phyloP scores from a whole-genome alignment of 2,329 filamentous ascomycete genomes.

The Penicillium sp. region DNA sequence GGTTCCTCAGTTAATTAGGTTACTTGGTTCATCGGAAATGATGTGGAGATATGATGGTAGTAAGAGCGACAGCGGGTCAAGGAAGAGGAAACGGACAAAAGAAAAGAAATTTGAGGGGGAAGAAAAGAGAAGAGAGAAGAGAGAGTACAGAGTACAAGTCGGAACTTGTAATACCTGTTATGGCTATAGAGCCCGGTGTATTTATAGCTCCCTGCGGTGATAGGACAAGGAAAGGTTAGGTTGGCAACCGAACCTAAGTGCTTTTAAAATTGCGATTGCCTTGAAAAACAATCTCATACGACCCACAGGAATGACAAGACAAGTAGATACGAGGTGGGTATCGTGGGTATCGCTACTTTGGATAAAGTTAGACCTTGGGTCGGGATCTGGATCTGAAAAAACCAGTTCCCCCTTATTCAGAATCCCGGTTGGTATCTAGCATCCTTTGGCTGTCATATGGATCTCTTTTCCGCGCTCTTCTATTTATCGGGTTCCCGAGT shows the following conservation, averaged over 20 bases:
- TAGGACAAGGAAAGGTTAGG: constrained; percentile 8
- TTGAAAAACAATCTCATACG: constrained; percentile 3
- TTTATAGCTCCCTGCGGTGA: constrained; percentile 9
- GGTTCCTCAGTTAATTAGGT: neutral
- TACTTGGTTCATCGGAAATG: neutral
- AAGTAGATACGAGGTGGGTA: no score
- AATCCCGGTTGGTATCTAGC: no score
- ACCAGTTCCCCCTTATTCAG: constrained; percentile 8
- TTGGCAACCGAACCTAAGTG: constrained; percentile 12
- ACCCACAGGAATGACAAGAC: no score
- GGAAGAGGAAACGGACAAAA: no score
- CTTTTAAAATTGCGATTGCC: constrained; percentile 17
- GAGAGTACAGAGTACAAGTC: constrained; percentile 2
- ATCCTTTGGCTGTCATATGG: neutral
- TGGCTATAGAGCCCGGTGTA: constrained; percentile 1
- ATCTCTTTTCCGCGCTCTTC: neutral
- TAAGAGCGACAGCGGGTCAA: neutral
- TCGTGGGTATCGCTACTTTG: no score
- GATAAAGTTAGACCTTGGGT: constrained; percentile 12
- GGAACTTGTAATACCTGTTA: constrained; percentile 12
- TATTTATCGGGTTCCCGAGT: neutral
- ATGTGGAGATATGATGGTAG: no score
- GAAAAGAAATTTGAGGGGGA: no score
- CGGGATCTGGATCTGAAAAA: constrained; percentile 18
- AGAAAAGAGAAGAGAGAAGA: neutral